Percentiles rank a stretch among this genome's conserved stretches.
phyloP scores from a whole-genome alignment of 1,284 basidiomycete genomes.

The Apiotrichum sp. region DNA sequence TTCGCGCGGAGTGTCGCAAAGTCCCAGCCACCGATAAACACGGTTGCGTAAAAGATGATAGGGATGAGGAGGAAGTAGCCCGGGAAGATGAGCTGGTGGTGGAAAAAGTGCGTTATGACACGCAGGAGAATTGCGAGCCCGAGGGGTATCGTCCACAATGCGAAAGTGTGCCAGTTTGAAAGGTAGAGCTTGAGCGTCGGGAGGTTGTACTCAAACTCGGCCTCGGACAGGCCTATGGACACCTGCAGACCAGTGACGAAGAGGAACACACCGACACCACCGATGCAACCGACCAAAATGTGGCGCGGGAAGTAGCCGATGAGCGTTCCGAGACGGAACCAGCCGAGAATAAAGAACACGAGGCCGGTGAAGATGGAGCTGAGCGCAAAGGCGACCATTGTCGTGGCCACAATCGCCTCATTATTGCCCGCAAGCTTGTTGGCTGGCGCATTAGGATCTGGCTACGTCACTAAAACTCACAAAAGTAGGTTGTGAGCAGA shows the following conservation, averaged over 20 bases:
- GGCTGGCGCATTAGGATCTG: background rate
- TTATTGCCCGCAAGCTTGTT: conserved; percentile 64
- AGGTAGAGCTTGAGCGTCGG: conserved; percentile 58
- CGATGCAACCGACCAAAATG: conserved; percentile 92
- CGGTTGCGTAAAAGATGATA: conserved; percentile 72
- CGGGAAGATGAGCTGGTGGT: conserved; percentile 89
- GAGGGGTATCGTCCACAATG: conserved; percentile 71
- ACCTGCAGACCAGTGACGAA: conserved; percentile 83
- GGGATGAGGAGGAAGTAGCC: conserved; percentile 83
- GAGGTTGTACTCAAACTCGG: conserved; percentile 65
- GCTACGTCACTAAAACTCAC: background rate
- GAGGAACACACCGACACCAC: conserved; percentile 90
- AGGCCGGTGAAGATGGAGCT: conserved; percentile 88
- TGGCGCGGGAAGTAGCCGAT: conserved; percentile 96
- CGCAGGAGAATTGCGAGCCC: conserved; percentile 70
- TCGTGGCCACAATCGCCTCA: conserved; percentile 75
- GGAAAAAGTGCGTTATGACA: conserved; percentile 69
- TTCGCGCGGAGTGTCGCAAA: conserved; percentile 57
- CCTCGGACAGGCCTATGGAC: conserved; percentile 73
- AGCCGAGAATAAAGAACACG: conserved; percentile 81
- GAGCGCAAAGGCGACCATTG: conserved; percentile 80
- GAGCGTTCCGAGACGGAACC: conserved; percentile 71
- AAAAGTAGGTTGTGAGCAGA: conserved; percentile 73
- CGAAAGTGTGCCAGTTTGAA: conserved; percentile 57
- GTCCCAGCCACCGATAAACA: conserved; percentile 60